Percentiles rank a stretch among this genome's conserved stretches.
Conservation (phyloP, 108 stramenopile species). For the Poteriospumella lacustris region DNA sequence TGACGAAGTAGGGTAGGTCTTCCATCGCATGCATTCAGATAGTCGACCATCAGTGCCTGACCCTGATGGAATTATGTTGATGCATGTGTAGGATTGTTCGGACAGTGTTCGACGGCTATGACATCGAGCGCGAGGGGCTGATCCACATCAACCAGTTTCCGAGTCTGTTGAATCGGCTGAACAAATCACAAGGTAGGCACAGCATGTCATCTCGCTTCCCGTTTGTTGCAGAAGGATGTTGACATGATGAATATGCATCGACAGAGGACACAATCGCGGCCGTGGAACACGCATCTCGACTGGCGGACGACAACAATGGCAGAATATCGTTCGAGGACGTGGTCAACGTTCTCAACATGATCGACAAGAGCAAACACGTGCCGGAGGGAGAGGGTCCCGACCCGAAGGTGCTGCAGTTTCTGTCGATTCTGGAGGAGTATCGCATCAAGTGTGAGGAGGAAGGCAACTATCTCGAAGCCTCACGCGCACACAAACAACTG, state of each 20-base stretch:
- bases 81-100: conserved; percentile 9
- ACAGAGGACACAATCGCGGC: not conserved
- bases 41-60: no score
- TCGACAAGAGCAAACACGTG: not conserved
- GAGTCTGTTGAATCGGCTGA: not conserved
- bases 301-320: conserved; percentile 12
- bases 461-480: conserved; percentile 63
- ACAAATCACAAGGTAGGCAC: conserved; percentile 4
- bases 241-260: no score
- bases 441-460: conserved; percentile 62
- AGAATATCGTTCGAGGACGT: not conserved
- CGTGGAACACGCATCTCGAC: not conserved
- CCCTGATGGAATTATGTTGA: not conserved
- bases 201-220: not conserved
- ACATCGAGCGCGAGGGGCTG: not conserved
- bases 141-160: conserved; percentile 19
- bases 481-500: conserved; percentile 52
- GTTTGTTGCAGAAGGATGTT: no score
- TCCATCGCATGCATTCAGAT: no score
- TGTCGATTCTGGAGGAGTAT: conserved; percentile 61
- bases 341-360: not conserved
- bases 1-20: no score
- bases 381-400: conserved; percentile 50
- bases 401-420: conserved; percentile 60
- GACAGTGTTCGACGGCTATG: conserved; percentile 11